phyloP scores from a whole-genome alignment of 768 basidiomycete species.

The Suillus weaverae region DNA sequence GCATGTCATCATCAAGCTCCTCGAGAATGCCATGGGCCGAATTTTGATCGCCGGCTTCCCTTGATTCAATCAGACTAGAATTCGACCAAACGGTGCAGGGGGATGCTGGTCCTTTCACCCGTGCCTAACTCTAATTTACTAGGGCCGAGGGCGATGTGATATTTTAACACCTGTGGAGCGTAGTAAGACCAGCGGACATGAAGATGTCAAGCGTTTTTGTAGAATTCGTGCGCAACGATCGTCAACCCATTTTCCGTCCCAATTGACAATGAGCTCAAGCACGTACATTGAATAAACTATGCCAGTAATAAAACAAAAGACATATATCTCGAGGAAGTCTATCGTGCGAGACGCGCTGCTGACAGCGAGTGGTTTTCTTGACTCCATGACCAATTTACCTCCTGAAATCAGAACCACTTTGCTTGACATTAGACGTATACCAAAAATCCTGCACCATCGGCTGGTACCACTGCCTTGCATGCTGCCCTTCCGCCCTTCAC shows the following conservation, averaged over 20 bases:
- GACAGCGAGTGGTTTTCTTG: constrained; percentile 42
- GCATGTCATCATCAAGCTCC: constrained; percentile 93
- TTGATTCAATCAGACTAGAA: constrained; percentile 95
- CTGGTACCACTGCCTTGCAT: constrained; percentile 43
- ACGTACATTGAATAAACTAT: constrained; percentile 54
- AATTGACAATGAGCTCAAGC: not conserved
- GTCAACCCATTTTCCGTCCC: constrained; percentile 25
- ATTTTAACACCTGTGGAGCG: constrained; percentile 79
- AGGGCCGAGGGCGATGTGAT: constrained; percentile 60
- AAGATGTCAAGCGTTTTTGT: constrained; percentile 91
- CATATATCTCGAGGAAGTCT: constrained; percentile 40
- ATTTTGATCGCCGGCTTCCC: constrained; percentile 98
- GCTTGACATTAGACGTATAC: constrained; percentile 44
- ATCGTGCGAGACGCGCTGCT: constrained; percentile 54
- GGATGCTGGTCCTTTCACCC: not conserved
- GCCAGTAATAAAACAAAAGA: constrained; percentile 70
- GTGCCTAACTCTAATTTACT: not conserved
- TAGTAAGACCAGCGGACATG: constrained; percentile 89
- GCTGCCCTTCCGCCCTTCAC: constrained; percentile 57
- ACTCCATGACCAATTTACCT: constrained; percentile 28
- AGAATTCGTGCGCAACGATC: constrained; percentile 1
- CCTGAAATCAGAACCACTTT: constrained; percentile 10
- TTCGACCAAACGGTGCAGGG: constrained; percentile 79
- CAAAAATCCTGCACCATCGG: constrained; percentile 39
- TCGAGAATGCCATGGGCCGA: constrained; percentile 94